Evolutionary conservation across 352 stramenopile genomes (phyloP).

Genomic region (Phytophthora vignae): DNA sequence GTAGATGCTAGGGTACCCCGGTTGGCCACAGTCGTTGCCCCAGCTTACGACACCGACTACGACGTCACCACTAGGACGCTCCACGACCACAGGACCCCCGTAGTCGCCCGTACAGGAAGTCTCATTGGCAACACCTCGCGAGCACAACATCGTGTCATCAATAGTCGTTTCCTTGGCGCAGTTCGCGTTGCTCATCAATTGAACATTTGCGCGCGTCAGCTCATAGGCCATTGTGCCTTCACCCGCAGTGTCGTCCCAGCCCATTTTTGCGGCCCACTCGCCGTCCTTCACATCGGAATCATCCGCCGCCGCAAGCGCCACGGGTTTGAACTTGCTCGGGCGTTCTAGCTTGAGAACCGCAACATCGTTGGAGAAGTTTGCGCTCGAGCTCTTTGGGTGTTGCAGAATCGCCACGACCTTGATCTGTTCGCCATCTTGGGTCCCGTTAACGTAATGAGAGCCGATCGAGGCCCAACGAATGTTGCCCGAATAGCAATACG

Average conservation of each 20-base stretch:
- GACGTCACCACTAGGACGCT: conserved; percentile 20
- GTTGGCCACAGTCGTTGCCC: conserved; percentile 50
- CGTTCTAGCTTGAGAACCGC: conserved; percentile 52
- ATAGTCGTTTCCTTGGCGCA: conserved; percentile 32
- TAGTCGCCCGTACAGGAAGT: conserved; percentile 64
- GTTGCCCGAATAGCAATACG: conserved; percentile 42
- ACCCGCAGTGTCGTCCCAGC: conserved; percentile 35
- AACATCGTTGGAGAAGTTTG: conserved; percentile 43
- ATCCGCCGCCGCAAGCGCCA: conserved; percentile 26
- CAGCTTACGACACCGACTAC: conserved; percentile 59
- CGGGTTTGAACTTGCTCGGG: conserved; percentile 40
- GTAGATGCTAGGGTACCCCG: conserved; percentile 55
- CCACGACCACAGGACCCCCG: conserved; percentile 46
- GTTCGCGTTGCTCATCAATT: conserved; percentile 38
- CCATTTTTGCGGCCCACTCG: conserved; percentile 35
- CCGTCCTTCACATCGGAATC: conserved; percentile 21
- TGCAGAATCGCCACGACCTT: conserved; percentile 37
- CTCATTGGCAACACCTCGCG: conserved; percentile 31
- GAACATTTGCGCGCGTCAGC: conserved; percentile 39
- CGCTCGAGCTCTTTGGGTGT: conserved; percentile 46
- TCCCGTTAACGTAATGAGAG: conserved; percentile 55
- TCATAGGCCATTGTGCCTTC: conserved; percentile 22
- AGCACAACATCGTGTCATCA: conserved; percentile 51
- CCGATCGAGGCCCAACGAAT: conserved; percentile 50
- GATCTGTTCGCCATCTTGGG: conserved; percentile 50